Conservation (phyloP, 495 filamentous ascomycete species). For the Hyaloscypha finlandica region DNA sequence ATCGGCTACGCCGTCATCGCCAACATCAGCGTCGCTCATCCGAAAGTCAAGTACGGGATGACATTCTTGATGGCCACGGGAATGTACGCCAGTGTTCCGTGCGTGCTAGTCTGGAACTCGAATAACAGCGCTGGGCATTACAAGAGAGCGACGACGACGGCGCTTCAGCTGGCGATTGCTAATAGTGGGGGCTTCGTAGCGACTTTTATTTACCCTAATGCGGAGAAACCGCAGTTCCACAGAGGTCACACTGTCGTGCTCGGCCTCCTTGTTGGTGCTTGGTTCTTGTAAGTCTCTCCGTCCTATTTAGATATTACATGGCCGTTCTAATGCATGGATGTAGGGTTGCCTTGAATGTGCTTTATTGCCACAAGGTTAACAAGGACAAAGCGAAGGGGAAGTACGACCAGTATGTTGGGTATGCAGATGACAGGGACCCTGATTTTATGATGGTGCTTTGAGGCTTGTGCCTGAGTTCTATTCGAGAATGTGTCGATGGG, state of each 20-base stretch:
- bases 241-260: conserved; percentile 62
- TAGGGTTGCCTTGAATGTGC: conserved; percentile 63
- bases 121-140: conserved; percentile 82
- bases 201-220: conserved; percentile 67
- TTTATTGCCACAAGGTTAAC: conserved; percentile 68
- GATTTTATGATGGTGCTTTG: conserved; percentile 63
- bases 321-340: conserved; percentile 24
- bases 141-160: conserved; percentile 76
- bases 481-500: too few species aligned
- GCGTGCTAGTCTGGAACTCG: conserved; percentile 78
- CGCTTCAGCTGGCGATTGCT: conserved; percentile 80
- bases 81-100: conserved; percentile 76
- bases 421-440: conserved; percentile 67
- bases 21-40: conserved; percentile 52
- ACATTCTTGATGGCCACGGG: conserved; percentile 71
- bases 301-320: neutral
- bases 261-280: conserved; percentile 57
- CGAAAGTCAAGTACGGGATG: conserved; percentile 71
- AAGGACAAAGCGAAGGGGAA: conserved; percentile 63
- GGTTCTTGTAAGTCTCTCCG: conserved; percentile 60
- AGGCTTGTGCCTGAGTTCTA: conserved; percentile 6
- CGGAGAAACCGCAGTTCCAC: conserved; percentile 57
- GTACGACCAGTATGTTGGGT: conserved; percentile 58
- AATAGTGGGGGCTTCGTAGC: conserved; percentile 72
- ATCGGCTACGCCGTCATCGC: conserved; percentile 70